These are phyloP conservation scores for Phytophthora boehmeriae DNA, from an alignment of 352 stramenopile genomes.

Conservation along the genomic window DNA sequence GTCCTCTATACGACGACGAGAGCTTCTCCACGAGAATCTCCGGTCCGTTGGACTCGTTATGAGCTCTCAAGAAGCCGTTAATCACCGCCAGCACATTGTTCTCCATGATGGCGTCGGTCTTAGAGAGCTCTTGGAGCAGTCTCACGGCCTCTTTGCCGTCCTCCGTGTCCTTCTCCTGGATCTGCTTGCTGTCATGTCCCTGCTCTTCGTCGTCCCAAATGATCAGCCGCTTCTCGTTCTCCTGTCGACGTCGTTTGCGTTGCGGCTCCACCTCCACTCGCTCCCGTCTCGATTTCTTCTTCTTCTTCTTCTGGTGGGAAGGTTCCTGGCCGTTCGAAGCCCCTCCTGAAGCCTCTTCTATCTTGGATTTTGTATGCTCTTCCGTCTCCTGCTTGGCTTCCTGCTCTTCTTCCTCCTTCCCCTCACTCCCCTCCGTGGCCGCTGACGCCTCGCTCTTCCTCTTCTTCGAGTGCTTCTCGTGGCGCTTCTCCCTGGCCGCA, in stretches of 20 bases:
- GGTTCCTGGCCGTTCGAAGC: slow-evolving; percentile 9
- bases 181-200: slow-evolving; percentile 32
- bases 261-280: slow-evolving; percentile 22
- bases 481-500: slow-evolving; percentile 15
- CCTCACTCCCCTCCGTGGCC: slow-evolving; percentile 10
- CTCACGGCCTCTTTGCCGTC: slow-evolving; percentile 78
- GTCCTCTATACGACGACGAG: slow-evolving; percentile 84
- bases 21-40: slow-evolving; percentile 88
- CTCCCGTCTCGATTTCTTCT: slow-evolving; percentile 41
- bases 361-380: slow-evolving; percentile 7
- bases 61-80: slow-evolving; percentile 82
- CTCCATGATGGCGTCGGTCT: slow-evolving; percentile 87
- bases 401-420: slow-evolving; percentile 1
- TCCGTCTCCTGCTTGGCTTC: slow-evolving; percentile 10
- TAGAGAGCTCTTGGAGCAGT: slow-evolving; percentile 68
- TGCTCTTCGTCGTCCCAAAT: slow-evolving; percentile 83
- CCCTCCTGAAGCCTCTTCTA: too few species aligned
- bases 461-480: slow-evolving; percentile 35
- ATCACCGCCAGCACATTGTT: slow-evolving; percentile 78
- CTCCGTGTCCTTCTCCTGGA: slow-evolving; percentile 69
- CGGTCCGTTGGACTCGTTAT: slow-evolving; percentile 80
- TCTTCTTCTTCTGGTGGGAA: slow-evolving; percentile 53
- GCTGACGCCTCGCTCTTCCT: slow-evolving; percentile 8
- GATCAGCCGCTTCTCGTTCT: slow-evolving; percentile 77
- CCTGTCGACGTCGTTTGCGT: slow-evolving; percentile 51